Base-by-base conservation (phyloP, 2,329 filamentous ascomycete genomes). In the Lachnellula arida region DNA sequence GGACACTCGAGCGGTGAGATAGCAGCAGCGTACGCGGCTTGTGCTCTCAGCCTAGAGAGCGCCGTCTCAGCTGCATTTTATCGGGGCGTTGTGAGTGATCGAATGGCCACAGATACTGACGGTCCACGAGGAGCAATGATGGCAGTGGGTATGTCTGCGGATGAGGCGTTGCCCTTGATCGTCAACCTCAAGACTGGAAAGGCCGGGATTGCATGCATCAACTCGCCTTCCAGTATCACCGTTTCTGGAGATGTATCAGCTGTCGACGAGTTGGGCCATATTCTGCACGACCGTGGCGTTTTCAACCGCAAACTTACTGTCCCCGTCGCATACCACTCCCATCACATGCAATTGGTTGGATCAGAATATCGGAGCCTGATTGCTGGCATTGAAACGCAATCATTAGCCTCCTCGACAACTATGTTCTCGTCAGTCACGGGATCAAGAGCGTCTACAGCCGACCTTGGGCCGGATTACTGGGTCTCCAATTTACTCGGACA, bases 1-100 rank as follows among this genome's bases (percentile, higher is more conserved):
- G 74, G 76, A 4, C 76, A 78, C 60, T 77, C 74, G 0, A 71
- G 67, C 39, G 76, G 76, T 9, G 76, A 79, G 56, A 77, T 78
- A 23, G 75, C 64, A 2, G 76, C 76, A 2, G 76, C 76, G 0
- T 78, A 74, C 48, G 68, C 74, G 0, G 63, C 60, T 23, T 67
- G 66, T 15, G 39, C 39, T 17, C 39, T 42, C 34, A 4, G 74
- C 76, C 11, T 7, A 28, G n/a, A 25, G 28, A 22, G 7, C 22
- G 46, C 46, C 17, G 17, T 48, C 7, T 22, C 11, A 15, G 28
- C 25, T 28, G 19, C 19, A 2, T 17, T 22, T 22, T 48, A 48
- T 28, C 19, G 34, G 8, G 14, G 34, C 8, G 34, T 8, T 35
- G 14, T 35, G 8, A 9, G 34, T 8, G 8, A 8, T 35, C 14